Base-by-base conservation (phyloP, 2,329 filamentous ascomycete genomes). In the Rhynchosporium agropyri region DNA sequence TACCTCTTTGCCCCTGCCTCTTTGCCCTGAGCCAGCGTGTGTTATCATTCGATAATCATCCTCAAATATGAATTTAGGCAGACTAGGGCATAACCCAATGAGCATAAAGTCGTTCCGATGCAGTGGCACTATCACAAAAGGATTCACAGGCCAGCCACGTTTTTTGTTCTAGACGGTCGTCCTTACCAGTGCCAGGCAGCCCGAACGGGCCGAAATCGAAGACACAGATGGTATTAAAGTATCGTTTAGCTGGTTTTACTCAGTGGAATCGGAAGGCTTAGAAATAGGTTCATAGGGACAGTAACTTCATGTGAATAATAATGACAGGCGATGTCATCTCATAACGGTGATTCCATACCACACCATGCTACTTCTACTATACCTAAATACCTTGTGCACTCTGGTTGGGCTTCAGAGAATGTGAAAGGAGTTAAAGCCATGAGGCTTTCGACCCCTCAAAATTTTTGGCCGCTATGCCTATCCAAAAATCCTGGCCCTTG, bases 131-230 rank as follows among this genome's bases (percentile, higher is more conserved):
- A 65, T 66, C 66, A 67, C 70, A 70, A 69, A 70, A 63, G 48
- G 70, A 68, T 72, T 72, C 71, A 72, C 68, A 68, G 70, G 71
- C 69, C 70, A 68, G 69, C 71, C 70, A 71, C 68, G 60, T 67
- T 65, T 60, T 67, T 67, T 57, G 61, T 67, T 68, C 63, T 62
- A 68, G 67, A 66, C 62, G 54, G 54, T 29, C 58, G 59, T 66
- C 61, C 64, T 63, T 56, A 64, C 65, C 29, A 33, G 31, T n/a
- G 6, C 13, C 29, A 53, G 49, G 33, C 49, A 53, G 15, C 49
- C 38, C 53, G 42, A 12, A n/a, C 36, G 7, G n/a, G n/a, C 10
- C 4, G n/a, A 28, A n/a, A 8, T 46, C 13, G 53, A 20, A 15
- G 20, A 54, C n/a, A 40, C 15, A 8, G 15, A 54, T 33, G 28